A percentile compares a stretch with the other conserved stretches of the same genome.
phyloP scores from a whole-genome alignment of 2,329 filamentous ascomycete species.

The Botrytis squamosa region DNA sequence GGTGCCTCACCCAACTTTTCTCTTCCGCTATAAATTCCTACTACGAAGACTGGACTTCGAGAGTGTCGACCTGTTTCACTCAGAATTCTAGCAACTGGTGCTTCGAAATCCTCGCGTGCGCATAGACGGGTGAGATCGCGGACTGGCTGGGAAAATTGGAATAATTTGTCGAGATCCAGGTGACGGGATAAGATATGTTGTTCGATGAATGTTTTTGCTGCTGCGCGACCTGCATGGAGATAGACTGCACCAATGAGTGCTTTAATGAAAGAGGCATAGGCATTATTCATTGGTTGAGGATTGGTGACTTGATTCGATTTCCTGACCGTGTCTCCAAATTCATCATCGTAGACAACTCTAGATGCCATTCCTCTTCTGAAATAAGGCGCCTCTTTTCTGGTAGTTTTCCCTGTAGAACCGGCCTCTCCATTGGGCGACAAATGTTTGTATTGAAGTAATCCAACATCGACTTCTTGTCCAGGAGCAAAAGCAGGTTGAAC shows the following conservation, averaged over 20 bases:
- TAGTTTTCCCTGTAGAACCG: constrained; percentile 49
- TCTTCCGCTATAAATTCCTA: constrained; percentile 87
- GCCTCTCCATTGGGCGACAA: constrained; percentile 44
- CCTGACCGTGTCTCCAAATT: constrained; percentile 69
- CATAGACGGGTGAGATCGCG: constrained; percentile 82
- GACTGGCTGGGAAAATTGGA: constrained; percentile 80
- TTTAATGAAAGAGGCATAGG: constrained; percentile 74
- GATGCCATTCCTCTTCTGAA: constrained; percentile 72
- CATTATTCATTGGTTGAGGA: constrained; percentile 42
- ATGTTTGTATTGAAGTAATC: constrained; percentile 75
- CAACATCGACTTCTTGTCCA: constrained; percentile 87
- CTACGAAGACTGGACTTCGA: constrained; percentile 84
- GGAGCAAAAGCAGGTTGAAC: constrained; percentile 84
- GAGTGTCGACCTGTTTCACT: constrained; percentile 86
- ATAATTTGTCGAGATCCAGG: constrained; percentile 73
- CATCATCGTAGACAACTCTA: constrained; percentile 77
- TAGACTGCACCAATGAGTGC: constrained; percentile 84
- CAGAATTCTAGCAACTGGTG: constrained; percentile 81
- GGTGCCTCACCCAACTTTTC: constrained; percentile 93
- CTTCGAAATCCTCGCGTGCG: constrained; percentile 82
- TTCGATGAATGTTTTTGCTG: constrained; percentile 79
- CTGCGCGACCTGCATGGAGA: constrained; percentile 74
- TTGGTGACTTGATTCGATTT: constrained; percentile 33
- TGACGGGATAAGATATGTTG: constrained; percentile 80
- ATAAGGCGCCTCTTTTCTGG: constrained; percentile 51